Evolutionary conservation across 441 rosid genomes (phyloP).

Genomic region (Erodium texanum): DNA sequence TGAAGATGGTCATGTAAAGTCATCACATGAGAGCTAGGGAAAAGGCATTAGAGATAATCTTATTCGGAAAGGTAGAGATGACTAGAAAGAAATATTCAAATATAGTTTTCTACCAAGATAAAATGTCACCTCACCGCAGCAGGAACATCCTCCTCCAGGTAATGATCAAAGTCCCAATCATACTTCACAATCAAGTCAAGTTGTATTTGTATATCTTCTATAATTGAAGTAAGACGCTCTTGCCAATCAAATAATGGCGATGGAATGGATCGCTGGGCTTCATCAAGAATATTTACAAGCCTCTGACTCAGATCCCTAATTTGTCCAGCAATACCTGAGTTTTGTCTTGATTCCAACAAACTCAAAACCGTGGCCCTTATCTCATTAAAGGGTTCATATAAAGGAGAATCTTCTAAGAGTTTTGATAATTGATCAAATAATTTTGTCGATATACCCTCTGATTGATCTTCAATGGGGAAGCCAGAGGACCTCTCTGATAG

Average conservation of each 20-base stretch:
- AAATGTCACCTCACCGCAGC: conserved; percentile 87
- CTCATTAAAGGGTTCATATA: conserved; percentile 66
- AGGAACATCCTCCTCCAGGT: conserved; percentile 94
- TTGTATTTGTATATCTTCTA: conserved; percentile 89
- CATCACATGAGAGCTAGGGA: not conserved
- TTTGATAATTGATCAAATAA: conserved; percentile 75
- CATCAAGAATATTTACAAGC: conserved; percentile 67
- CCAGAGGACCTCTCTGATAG: conserved; percentile 79
- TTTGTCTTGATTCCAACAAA: conserved; percentile 69
- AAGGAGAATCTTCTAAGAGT: conserved; percentile 64
- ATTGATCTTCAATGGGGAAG: conserved; percentile 77
- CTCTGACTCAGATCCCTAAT: conserved; percentile 57
- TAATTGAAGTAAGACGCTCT: conserved; percentile 67
- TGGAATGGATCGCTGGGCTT: conserved; percentile 74
- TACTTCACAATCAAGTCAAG: conserved; percentile 77
- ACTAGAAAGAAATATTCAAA: too few species aligned
- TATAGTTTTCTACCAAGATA: conserved; percentile 23
- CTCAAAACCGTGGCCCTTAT: conserved; percentile 58
- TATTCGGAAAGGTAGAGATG: too few species aligned
- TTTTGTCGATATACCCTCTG: conserved; percentile 63
- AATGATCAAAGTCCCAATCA: conserved; percentile 95
- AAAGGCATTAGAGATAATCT: too few species aligned
- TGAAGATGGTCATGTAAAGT: conserved; percentile 11
- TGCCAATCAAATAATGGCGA: conserved; percentile 77
- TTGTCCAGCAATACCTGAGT: conserved; percentile 55